Conservation (phyloP, 345 rosid genomes). For the Turnera subulata region DNA sequence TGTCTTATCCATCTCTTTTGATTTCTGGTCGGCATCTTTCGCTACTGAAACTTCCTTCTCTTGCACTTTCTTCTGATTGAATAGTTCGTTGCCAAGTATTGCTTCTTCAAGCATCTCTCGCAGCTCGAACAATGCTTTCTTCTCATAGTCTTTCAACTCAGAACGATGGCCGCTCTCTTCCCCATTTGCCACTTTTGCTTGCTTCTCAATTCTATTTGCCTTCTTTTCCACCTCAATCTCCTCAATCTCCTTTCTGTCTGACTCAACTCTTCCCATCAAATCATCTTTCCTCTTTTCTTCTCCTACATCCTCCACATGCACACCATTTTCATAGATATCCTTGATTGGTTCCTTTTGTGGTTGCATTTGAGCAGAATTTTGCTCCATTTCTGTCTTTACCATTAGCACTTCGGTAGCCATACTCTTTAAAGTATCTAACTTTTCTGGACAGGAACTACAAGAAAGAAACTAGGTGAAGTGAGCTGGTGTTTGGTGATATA, state of each 20-base stretch:
- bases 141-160: conserved; percentile 25
- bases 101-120: conserved; percentile 29
- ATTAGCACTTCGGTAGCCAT: too few relatives aligned
- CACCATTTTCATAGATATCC: too few relatives aligned
- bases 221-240: neutral
- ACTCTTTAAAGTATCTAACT: neutral
- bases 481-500: too few relatives aligned
- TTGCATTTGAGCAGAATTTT: too few relatives aligned
- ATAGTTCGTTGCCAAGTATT: conserved; percentile 17
- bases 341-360: too few relatives aligned
- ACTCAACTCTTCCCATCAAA: neutral
- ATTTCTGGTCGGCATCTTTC: too few relatives aligned
- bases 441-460: neutral
- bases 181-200: too few relatives aligned
- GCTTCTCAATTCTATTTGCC: too few relatives aligned
- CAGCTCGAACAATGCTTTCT: conserved; percentile 23
- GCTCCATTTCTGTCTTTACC: neutral
- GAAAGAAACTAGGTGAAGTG: neutral
- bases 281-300: neutral
- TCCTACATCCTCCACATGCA: too few relatives aligned
- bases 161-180: too few relatives aligned
- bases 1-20: conserved; percentile 1
- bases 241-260: neutral
- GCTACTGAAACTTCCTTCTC: too few relatives aligned
- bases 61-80: too few relatives aligned